Evolutionary conservation across 352 stramenopile genomes (phyloP), one percentile per base, ranked within the genome.

Genomic region (Lagenidium sp.): DNA sequence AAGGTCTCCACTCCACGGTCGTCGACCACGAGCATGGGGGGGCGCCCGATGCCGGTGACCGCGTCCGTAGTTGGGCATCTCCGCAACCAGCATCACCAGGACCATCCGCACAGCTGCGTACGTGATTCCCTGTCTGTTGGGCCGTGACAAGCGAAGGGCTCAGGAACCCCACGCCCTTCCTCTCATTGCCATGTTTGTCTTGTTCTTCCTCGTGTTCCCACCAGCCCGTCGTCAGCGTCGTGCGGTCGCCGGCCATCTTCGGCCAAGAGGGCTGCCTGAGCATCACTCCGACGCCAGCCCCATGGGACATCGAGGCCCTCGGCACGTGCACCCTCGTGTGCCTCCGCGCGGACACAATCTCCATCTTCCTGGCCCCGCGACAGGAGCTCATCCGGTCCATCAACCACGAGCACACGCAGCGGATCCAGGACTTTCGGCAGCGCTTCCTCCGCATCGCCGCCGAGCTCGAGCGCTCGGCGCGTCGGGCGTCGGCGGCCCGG

Each of bases 191-290:
- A 6, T 23, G 13, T 29, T 26, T 29, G 20, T 13, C 3, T 24
- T 42, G 8, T 28, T 24, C n/a, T 1, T 41, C n/a, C n/a, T n/a
- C n/a, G n/a, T n/a, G n/a, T n/a, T n/a, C n/a, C n/a, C n/a, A n/a
- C n/a, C n/a, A 71, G 48, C 58, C 64, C 10, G 55, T 89, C 11
- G 55, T 86, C 18, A 74, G 65, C n/a, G 67, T 84, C 24, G 52
- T 85, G 3, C 46, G 62, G 29, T 66, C 73, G 4, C 77, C 77
- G n/a, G 66, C 77, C 0, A 63, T 85, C n/a, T 80, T 89, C 44
- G 74, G 71, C 13, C 73, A 89, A 26, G 76, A 86, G 57, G 60
- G 57, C 10, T 65, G 58, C 2, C 63, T 82, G 18, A 58, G 46
- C 20, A 83, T 60, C 30, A 67, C 50, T 16, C 58, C 59, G 3